phyloP scores from a whole-genome alignment of 2,329 filamentous ascomycete species.

The Aspergillus ochraceus region DNA sequence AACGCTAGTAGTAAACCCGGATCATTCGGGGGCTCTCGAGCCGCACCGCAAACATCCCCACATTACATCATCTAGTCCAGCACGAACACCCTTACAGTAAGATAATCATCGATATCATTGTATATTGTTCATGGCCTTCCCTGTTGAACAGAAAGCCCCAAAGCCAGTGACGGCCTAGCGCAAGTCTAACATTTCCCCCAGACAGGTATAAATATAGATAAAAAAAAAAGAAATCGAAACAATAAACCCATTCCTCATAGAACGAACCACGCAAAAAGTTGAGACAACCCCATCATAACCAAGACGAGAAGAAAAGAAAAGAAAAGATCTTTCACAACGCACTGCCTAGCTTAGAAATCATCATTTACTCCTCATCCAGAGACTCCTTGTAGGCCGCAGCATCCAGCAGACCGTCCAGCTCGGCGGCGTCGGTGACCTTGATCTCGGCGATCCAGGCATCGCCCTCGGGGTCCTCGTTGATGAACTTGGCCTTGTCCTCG shows the following conservation, averaged over 20 bases:
- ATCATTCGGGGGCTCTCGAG: neutral
- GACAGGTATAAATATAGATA: constrained; percentile 3
- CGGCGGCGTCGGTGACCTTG: constrained; percentile 67
- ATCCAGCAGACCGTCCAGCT: constrained; percentile 77
- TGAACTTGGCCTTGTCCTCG: constrained; percentile 79
- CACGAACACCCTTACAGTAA: neutral
- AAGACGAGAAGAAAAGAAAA: constrained; percentile 4
- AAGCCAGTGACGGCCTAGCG: constrained; percentile 16
- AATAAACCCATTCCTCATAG: constrained; percentile 5
- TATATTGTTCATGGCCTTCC: constrained; percentile 7
- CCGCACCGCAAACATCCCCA: neutral
- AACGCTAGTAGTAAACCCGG: neutral
- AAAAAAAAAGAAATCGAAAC: constrained; percentile 1
- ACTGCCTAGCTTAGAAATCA: constrained; percentile 17
- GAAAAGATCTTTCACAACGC: neutral
- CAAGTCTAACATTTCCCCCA: constrained; percentile 18
- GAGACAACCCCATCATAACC: constrained; percentile 7
- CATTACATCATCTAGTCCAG: neutral
- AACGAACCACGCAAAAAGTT: neutral
- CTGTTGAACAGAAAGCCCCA: constrained; percentile 23
- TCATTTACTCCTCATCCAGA: constrained; percentile 59
- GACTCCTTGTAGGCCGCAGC: constrained; percentile 69
- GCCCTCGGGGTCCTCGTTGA: constrained; percentile 88
- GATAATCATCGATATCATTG: constrained; percentile 5
- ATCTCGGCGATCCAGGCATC: constrained; percentile 95